Percentiles rank a stretch among this genome's conserved stretches.
phyloP scores from a whole-genome alignment of 1,284 basidiomycete genomes.

The Ganoderma boninense region DNA sequence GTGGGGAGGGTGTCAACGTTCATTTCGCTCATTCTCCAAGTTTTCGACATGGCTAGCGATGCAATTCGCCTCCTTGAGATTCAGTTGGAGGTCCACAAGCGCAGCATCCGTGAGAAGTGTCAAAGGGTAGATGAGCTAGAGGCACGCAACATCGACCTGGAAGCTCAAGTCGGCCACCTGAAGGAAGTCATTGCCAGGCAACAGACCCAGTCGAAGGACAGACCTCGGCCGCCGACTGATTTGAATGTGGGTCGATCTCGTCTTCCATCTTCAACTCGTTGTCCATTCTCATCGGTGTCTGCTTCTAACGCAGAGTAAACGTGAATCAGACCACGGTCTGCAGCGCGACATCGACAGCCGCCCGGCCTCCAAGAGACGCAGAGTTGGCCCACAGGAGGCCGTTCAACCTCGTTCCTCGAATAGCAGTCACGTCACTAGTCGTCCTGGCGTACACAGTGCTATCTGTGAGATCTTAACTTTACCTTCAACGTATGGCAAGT shows the following conservation, averaged over 20 bases:
- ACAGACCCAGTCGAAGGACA: not conserved
- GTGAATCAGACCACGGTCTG: not conserved
- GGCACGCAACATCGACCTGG: not conserved
- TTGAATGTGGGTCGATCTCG: not conserved
- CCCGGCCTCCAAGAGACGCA: not conserved
- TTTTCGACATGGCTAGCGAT: not conserved
- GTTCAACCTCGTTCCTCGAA: not conserved
- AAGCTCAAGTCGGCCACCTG: not conserved
- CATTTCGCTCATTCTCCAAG: not conserved
- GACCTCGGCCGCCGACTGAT: not conserved
- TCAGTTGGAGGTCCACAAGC: not conserved
- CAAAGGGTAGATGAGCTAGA: not conserved
- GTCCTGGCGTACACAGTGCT: not conserved
- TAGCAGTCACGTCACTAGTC: not conserved
- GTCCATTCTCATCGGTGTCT: not conserved
- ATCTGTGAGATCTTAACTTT: not conserved
- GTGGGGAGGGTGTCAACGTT: not conserved
- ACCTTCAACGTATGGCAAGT: not conserved
- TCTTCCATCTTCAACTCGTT: not conserved
- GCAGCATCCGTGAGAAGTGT: not conserved
- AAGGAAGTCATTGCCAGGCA: not conserved
- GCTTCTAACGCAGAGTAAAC: not conserved
- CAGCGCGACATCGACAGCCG: no score
- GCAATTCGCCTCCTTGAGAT: not conserved
- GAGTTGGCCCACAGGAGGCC: not conserved